These are phyloP conservation scores for Suhomyces choctaworum DNA, from an alignment of 1,139 yeast genomes.

Conservation along the genomic window DNA sequence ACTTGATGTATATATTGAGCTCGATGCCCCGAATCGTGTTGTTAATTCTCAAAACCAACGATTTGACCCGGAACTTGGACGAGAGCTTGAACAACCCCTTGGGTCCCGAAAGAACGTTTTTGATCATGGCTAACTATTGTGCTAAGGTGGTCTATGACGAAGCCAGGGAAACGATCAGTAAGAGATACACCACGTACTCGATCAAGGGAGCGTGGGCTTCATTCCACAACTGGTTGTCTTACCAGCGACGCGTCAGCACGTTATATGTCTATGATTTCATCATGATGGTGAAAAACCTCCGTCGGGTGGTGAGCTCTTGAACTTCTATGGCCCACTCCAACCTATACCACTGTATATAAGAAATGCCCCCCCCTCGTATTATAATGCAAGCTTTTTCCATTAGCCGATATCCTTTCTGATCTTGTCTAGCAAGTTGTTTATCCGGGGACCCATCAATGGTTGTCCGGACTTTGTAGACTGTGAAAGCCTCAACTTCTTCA, in stretches of 20 bases:
- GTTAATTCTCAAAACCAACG: constrained; percentile 88
- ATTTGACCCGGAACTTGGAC: constrained; percentile 84
- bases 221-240: constrained; percentile 38
- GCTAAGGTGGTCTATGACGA: constrained; percentile 77
- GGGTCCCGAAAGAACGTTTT: constrained; percentile 85
- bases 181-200: constrained; percentile 36
- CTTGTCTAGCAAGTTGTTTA: constrained; percentile 74
- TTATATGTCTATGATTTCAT: constrained; percentile 56
- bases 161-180: constrained; percentile 43
- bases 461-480: constrained; percentile 76
- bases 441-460: constrained; percentile 89
- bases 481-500: constrained; percentile 50
- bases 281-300: constrained; percentile 27
- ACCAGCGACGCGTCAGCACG: constrained; percentile 53
- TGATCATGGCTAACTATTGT: constrained; percentile 89
- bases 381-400: too few relatives aligned
- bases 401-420: constrained; percentile 51
- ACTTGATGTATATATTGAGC: constrained; percentile 77
- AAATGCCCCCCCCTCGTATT: too few relatives aligned
- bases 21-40: constrained; percentile 83
- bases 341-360: too few relatives aligned
- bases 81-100: constrained; percentile 79
- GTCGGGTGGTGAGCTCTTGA: constrained; percentile 3
- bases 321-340: not conserved
- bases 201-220: constrained; percentile 36